Conservation (phyloP, 768 basidiomycete genomes). For the Hypholoma sublateritium region DNA sequence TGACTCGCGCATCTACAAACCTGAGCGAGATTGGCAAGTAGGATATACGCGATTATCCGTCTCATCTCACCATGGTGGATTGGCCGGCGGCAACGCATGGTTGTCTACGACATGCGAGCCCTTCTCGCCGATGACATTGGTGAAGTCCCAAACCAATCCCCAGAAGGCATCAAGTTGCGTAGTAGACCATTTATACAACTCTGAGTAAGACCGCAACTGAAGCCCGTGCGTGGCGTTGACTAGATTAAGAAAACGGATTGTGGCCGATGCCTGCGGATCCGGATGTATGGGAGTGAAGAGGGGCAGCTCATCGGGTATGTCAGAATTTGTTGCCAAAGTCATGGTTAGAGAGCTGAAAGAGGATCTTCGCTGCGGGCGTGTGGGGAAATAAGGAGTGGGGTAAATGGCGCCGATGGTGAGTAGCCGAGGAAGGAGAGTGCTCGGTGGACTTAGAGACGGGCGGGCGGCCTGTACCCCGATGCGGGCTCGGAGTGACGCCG, state of each 20-base stretch:
- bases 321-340: not conserved
- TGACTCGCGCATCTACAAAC: slow-evolving; percentile 61
- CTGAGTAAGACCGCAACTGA: slow-evolving; percentile 52
- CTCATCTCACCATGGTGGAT: slow-evolving; percentile 62
- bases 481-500: not conserved
- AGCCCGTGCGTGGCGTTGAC: slow-evolving; percentile 50
- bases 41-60: slow-evolving; percentile 4
- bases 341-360: not conserved
- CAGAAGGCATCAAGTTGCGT: slow-evolving; percentile 64
- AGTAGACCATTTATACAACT: slow-evolving; percentile 69
- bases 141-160: slow-evolving; percentile 72
- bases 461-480: not conserved
- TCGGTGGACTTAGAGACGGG: not conserved
- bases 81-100: slow-evolving; percentile 49
- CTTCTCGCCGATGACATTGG: slow-evolving; percentile 60
- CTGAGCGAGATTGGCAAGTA: slow-evolving; percentile 23
- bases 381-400: slow-evolving; percentile 8
- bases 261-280: slow-evolving; percentile 42
- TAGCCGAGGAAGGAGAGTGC: not conserved
- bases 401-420: slow-evolving; percentile 3
- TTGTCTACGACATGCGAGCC: slow-evolving; percentile 60
- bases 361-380: slow-evolving; percentile 2
- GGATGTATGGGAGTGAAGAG: slow-evolving; percentile 45
- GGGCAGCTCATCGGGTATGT: slow-evolving; percentile 23
- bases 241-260: slow-evolving; percentile 45